Evolutionary conservation across 176 grass and related monocot genomes (phyloP).

Genomic region (Oryza meyeriana): DNA sequence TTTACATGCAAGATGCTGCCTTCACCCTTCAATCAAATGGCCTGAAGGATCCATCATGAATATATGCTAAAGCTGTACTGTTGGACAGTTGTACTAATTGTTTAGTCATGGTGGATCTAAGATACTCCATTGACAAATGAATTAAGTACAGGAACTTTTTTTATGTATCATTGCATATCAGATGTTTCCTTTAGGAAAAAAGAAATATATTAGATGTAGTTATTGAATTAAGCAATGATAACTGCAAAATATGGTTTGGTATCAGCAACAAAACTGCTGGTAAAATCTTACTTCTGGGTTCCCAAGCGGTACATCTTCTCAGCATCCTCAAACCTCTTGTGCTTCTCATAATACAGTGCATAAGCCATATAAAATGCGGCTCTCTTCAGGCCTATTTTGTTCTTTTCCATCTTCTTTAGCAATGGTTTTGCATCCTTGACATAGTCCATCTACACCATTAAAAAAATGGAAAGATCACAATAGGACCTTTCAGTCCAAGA

Average conservation of each 20-base stretch:
- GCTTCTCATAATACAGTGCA: conserved; percentile 92
- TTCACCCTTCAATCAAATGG: no score
- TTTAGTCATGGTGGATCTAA: no score
- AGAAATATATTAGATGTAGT: neutral
- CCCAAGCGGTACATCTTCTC: conserved; percentile 77
- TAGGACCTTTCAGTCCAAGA: neutral
- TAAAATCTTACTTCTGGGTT: conserved; percentile 64
- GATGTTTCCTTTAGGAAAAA: no score
- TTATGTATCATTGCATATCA: neutral
- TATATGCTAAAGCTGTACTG: no score
- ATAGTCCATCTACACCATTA: conserved; percentile 70
- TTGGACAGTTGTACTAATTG: no score
- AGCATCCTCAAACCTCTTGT: conserved; percentile 51
- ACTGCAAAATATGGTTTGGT: neutral
- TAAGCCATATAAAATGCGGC: conserved; percentile 83
- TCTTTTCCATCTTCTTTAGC: conserved; percentile 83
- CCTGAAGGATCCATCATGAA: no score
- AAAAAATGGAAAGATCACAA: neutral
- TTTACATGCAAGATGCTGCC: no score
- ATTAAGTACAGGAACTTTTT: neutral
- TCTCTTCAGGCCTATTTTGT: conserved; percentile 72
- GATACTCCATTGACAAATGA: neutral
- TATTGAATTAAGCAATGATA: neutral
- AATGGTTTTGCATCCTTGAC: conserved; percentile 76
- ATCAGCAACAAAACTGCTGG: neutral